Conservation (phyloP, 495 filamentous ascomycete species). For the Daldinia decipiens region DNA sequence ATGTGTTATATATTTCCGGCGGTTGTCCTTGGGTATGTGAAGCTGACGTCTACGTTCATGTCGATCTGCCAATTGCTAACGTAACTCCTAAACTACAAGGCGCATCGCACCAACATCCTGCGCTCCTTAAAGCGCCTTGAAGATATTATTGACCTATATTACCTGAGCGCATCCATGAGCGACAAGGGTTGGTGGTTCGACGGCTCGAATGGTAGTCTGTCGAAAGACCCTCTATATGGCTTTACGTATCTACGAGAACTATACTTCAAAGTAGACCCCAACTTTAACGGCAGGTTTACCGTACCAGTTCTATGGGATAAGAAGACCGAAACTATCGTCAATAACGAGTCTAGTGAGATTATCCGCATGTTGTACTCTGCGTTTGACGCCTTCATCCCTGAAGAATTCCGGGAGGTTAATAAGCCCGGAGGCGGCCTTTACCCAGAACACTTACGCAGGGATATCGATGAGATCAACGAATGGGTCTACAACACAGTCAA, state of each 20-base stretch:
- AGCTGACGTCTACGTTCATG: not conserved
- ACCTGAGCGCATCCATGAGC: slow-evolving; percentile 62
- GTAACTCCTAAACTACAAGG: slow-evolving; percentile 43
- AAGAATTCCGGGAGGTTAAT: slow-evolving; percentile 67
- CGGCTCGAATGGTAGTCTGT: slow-evolving; percentile 60
- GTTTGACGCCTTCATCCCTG: slow-evolving; percentile 78
- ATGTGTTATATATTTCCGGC: slow-evolving; percentile 72
- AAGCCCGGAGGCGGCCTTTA: slow-evolving; percentile 59
- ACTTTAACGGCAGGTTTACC: slow-evolving; percentile 72
- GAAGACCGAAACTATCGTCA: slow-evolving; percentile 72
- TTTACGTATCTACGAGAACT: slow-evolving; percentile 70
- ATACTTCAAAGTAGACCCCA: slow-evolving; percentile 71
- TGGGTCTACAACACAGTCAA: slow-evolving; percentile 90
- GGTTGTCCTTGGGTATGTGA: slow-evolving; percentile 71
- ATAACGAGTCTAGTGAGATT: slow-evolving; percentile 81
- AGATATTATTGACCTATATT: slow-evolving; percentile 66
- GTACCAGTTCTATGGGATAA: slow-evolving; percentile 80
- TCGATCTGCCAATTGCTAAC: slow-evolving; percentile 12
- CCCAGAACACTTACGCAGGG: slow-evolving; percentile 63
- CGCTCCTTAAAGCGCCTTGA: slow-evolving; percentile 73
- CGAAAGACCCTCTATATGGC: slow-evolving; percentile 70
- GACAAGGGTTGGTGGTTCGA: slow-evolving; percentile 75
- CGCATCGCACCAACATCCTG: slow-evolving; percentile 73
- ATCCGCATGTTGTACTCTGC: slow-evolving; percentile 72
- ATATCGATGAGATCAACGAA: slow-evolving; percentile 80